These are phyloP conservation scores for Rhizopogon vinicolor DNA, from an alignment of 768 basidiomycete species.

Conservation along the genomic window DNA sequence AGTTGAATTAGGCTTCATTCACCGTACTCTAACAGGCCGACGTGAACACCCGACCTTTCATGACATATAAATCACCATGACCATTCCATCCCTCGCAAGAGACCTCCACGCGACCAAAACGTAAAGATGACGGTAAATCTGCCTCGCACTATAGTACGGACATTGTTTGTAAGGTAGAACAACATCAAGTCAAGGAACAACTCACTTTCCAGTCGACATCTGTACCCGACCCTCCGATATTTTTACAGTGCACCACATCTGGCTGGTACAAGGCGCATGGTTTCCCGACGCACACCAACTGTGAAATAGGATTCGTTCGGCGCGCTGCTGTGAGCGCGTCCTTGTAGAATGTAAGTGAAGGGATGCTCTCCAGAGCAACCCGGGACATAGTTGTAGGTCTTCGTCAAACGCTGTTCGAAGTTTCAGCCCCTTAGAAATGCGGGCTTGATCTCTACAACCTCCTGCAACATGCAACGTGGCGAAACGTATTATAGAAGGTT, in stretches of 20 bases:
- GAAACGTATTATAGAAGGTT: conserved; percentile 1
- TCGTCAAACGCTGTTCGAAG: neutral
- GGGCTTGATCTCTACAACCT: too few species aligned
- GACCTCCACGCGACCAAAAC: conserved; percentile 83
- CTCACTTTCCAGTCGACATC: conserved; percentile 91
- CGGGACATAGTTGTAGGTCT: conserved; percentile 47
- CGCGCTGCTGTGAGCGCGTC: conserved; percentile 59
- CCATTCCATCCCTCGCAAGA: conserved; percentile 89
- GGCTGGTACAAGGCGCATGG: conserved; percentile 76
- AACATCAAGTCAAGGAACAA: conserved; percentile 3
- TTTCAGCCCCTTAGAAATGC: neutral
- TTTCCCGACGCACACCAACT: conserved; percentile 77
- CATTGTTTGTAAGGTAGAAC: neutral
- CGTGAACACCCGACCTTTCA: conserved; percentile 60
- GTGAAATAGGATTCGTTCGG: conserved; percentile 65
- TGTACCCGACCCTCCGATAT: conserved; percentile 68
- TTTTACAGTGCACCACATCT: conserved; percentile 81
- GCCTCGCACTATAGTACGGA: conserved; percentile 67
- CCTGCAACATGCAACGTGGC: neutral
- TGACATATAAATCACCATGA: conserved; percentile 77
- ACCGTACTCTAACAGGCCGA: neutral
- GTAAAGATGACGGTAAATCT: conserved; percentile 76
- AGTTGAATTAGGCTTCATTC: neutral
- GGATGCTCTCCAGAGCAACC: conserved; percentile 66
- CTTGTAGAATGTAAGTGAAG: conserved; percentile 75